Percentiles rank a stretch among this genome's conserved stretches.
Conservation (phyloP, 169 alveolate genomes). For the Plasmodium reichenowi region DNA sequence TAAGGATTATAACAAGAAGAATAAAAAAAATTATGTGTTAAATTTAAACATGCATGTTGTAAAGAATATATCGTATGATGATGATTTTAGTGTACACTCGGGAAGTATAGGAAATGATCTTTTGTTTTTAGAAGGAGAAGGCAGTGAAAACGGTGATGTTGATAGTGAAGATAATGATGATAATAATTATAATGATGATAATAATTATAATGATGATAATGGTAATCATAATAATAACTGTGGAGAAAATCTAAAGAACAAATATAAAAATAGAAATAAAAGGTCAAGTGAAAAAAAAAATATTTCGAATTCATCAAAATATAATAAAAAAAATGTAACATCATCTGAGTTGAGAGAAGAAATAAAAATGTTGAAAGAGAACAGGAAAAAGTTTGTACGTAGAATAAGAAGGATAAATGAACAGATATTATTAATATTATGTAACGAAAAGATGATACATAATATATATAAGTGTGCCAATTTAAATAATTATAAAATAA, state of each 20-base stretch:
- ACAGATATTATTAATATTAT: slow-evolving; percentile 35
- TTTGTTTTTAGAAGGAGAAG: slow-evolving; percentile 12
- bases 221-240: background rate
- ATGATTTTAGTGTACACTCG: slow-evolving; percentile 52
- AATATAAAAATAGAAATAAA: background rate
- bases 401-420: slow-evolving; percentile 53
- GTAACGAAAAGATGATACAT: slow-evolving; percentile 54
- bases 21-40: background rate
- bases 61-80: slow-evolving; percentile 33
- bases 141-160: background rate
- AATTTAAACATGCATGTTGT: background rate
- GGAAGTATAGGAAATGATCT: slow-evolving; percentile 36
- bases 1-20: background rate
- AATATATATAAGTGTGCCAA: slow-evolving; percentile 53
- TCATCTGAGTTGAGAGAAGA: slow-evolving; percentile 15
- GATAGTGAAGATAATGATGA: background rate
- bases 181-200: background rate
- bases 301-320: background rate
- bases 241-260: background rate
- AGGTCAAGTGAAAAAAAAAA: background rate
- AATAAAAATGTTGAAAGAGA: slow-evolving; percentile 20
- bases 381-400: slow-evolving; percentile 17
- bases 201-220: background rate
- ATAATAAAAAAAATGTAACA: background rate
- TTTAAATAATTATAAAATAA: slow-evolving; percentile 30